Conservation (phyloP, 2,329 filamentous ascomycete genomes). For the Emergomyces africanus region DNA sequence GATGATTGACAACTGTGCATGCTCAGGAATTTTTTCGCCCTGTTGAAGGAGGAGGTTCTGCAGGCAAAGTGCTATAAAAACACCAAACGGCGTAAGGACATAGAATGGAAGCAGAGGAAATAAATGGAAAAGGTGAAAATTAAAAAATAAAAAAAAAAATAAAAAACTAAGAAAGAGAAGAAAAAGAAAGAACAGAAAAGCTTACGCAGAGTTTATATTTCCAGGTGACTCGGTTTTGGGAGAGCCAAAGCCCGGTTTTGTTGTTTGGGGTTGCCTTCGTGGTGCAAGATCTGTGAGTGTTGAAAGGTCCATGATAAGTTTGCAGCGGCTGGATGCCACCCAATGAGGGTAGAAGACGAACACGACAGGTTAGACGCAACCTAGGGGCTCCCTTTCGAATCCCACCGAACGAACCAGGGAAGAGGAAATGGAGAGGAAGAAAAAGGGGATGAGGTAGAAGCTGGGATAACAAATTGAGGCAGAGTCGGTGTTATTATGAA, state of each 20-base stretch:
- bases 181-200: no score
- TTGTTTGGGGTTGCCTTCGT: constrained; percentile 5
- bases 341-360: neutral
- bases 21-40: neutral
- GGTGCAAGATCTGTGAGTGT: constrained; percentile 9
- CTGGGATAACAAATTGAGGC: neutral
- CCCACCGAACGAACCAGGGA: neutral
- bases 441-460: neutral
- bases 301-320: constrained; percentile 11
- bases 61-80: neutral
- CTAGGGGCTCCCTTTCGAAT: neutral
- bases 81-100: neutral
- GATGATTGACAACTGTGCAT: neutral
- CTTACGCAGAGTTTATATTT: neutral
- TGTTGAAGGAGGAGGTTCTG: neutral
- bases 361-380: neutral
- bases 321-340: neutral
- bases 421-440: neutral
- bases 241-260: constrained; percentile 4
- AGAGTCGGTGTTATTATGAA: neutral
- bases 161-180: no score
- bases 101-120: neutral
- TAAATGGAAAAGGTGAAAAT: no score
- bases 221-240: constrained; percentile 2
- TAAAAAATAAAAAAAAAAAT: neutral